Evolutionary conservation across 1,139 yeast genomes (phyloP).

Genomic region (Lizanozyma gosingica): DNA sequence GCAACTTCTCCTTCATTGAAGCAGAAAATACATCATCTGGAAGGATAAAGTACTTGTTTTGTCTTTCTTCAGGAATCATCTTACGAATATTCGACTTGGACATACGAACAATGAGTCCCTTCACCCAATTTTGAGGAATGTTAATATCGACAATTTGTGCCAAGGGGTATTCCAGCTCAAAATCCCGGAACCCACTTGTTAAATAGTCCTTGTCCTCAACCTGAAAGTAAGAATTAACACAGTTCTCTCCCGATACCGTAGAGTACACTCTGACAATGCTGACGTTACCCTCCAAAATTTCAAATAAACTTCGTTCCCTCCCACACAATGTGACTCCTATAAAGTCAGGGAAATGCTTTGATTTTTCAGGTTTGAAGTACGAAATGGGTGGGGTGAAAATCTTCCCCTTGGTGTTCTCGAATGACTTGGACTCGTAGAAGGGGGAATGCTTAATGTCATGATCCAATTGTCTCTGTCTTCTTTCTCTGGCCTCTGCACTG

Average conservation of each 20-base stretch:
- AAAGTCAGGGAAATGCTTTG: constrained; percentile 82
- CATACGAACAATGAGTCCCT: constrained; percentile 52
- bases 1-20: constrained; percentile 49
- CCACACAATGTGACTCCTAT: constrained; percentile 47
- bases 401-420: constrained; percentile 74
- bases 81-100: constrained; percentile 38
- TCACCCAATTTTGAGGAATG: constrained; percentile 62
- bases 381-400: constrained; percentile 74
- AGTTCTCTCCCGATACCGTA: constrained; percentile 64
- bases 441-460: constrained; percentile 82
- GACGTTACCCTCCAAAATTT: constrained; percentile 41
- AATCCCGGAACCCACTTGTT: constrained; percentile 20
- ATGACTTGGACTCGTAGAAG: constrained; percentile 73
- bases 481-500: constrained; percentile 38
- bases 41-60: constrained; percentile 52
- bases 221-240: constrained; percentile 53
- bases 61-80: constrained; percentile 41
- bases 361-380: constrained; percentile 63
- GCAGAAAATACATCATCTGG: constrained; percentile 53
- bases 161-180: constrained; percentile 33
- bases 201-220: constrained; percentile 29
- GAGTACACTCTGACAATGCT: constrained; percentile 59
- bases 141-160: constrained; percentile 69
- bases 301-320: constrained; percentile 25
- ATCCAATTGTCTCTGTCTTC: constrained; percentile 49